Evolutionary conservation across 805 yeast genomes (phyloP).

Genomic region (Wilhelminamyces savonicus): DNA sequence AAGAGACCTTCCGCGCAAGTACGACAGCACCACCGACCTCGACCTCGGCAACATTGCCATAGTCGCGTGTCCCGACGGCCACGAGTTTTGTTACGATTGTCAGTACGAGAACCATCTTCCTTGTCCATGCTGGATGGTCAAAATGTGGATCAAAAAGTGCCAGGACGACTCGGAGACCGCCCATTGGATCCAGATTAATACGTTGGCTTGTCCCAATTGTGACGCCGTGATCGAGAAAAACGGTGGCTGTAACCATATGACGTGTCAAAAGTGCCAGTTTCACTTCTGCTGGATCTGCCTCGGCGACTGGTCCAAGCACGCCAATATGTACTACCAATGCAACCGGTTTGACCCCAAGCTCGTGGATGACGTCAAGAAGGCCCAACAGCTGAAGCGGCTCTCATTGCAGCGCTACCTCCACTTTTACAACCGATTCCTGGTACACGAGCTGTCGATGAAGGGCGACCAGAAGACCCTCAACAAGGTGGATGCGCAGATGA

Average conservation of each 20-base stretch:
- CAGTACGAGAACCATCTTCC: slow-evolving; percentile 75
- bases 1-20: neutral
- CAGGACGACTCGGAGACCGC: slow-evolving; percentile 83
- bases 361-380: slow-evolving; percentile 37
- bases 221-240: slow-evolving; percentile 75
- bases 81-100: slow-evolving; percentile 77
- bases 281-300: slow-evolving; percentile 95
- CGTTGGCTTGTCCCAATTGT: slow-evolving; percentile 85
- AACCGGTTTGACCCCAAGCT: slow-evolving; percentile 36
- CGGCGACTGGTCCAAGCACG: slow-evolving; percentile 70
- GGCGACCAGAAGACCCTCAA: slow-evolving; percentile 61
- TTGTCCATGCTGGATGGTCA: slow-evolving; percentile 66
- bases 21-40: slow-evolving; percentile 5
- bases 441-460: slow-evolving; percentile 70
- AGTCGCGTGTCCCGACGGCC: slow-evolving; percentile 60
- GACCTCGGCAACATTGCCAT: slow-evolving; percentile 43
- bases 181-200: slow-evolving; percentile 80
- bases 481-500: slow-evolving; percentile 59
- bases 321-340: slow-evolving; percentile 60
- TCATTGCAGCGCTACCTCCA: slow-evolving; percentile 64
- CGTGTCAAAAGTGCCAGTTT: slow-evolving; percentile 66
- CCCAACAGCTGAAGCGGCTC: slow-evolving; percentile 37
- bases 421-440: slow-evolving; percentile 66
- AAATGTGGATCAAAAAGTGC: slow-evolving; percentile 72
- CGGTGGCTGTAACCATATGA: slow-evolving; percentile 98